A percentile compares a stretch with the other conserved stretches of the same genome.
Evolutionary conservation across 2,329 filamentous ascomycete species (phyloP).

Genomic region (Domatiomyces globalis): DNA sequence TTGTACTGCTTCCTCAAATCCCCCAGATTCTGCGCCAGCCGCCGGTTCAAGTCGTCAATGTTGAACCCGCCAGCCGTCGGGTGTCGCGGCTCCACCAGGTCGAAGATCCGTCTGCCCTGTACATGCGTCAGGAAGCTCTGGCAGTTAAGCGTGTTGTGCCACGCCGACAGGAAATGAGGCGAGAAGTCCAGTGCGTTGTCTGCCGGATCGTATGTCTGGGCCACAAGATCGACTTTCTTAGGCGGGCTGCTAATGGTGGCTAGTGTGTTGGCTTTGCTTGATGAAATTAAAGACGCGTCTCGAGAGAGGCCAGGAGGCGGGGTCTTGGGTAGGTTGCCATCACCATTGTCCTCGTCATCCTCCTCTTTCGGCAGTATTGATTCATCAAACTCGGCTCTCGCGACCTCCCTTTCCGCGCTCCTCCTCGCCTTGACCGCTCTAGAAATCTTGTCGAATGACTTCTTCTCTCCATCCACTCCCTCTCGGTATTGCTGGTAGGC

Average conservation of each 20-base stretch:
- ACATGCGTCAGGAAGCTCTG: slow-evolving; percentile 69
- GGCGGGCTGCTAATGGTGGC: background rate
- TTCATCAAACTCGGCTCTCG: background rate
- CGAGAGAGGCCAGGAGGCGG: background rate
- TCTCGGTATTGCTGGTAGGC: slow-evolving; percentile 54
- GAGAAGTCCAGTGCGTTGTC: slow-evolving; percentile 79
- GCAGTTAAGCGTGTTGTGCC: slow-evolving; percentile 82
- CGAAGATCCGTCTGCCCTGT: slow-evolving; percentile 65
- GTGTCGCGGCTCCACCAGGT: slow-evolving; percentile 83
- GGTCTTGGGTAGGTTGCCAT: background rate
- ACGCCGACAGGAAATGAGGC: slow-evolving; percentile 69
- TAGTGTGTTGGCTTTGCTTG: background rate
- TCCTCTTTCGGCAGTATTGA: background rate
- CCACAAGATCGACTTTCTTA: background rate
- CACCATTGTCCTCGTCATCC: background rate
- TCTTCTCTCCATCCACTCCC: slow-evolving; percentile 38
- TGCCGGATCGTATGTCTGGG: slow-evolving; percentile 26
- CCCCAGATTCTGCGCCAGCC: slow-evolving; percentile 80
- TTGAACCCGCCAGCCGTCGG: slow-evolving; percentile 84
- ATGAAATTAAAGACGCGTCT: background rate
- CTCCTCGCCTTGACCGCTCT: background rate
- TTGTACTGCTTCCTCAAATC: slow-evolving; percentile 51
- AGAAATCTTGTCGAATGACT: slow-evolving; percentile 12
- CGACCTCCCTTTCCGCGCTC: background rate
- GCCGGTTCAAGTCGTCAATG: slow-evolving; percentile 85